A percentile compares a stretch with the other conserved stretches of the same genome.
Conservation (phyloP, 139 green algal species). For the Raphidocelis subcapitata region DNA sequence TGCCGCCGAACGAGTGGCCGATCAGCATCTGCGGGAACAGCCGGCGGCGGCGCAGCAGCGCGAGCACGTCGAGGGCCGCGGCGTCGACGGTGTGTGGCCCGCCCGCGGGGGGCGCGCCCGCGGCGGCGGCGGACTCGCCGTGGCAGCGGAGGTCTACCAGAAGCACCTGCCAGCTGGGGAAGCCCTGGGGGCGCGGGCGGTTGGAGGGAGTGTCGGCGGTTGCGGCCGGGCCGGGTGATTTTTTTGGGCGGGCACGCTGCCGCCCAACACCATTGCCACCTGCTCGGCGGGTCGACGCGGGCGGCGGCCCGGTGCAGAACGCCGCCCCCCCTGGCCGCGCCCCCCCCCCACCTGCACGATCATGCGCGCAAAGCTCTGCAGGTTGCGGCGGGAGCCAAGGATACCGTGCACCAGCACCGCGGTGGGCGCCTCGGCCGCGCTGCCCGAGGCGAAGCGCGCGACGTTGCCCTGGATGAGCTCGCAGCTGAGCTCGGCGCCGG, state of each 20-base stretch:
- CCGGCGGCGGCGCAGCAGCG: slow-evolving; percentile 69
- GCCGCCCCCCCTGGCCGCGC: too few species aligned
- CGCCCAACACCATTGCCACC: too few species aligned
- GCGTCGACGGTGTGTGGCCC: slow-evolving; percentile 62
- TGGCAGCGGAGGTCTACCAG: slow-evolving; percentile 93
- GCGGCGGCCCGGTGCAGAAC: too few species aligned
- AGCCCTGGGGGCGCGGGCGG: slow-evolving; percentile 42
- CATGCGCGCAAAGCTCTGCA: slow-evolving; percentile 73
- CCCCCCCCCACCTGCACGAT: slow-evolving; percentile 60
- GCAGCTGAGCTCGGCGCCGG: too few species aligned
- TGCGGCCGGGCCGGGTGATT: slow-evolving; percentile 14
- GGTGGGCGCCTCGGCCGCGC: slow-evolving; percentile 58
- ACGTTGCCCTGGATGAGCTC: slow-evolving; percentile 22
- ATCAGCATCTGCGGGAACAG: slow-evolving; percentile 89
- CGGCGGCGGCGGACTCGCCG: slow-evolving; percentile 67
- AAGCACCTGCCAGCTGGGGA: slow-evolving; percentile 87
- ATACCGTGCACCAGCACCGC: slow-evolving; percentile 95
- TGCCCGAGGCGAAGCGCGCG: slow-evolving; percentile 12
- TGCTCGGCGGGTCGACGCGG: too few species aligned
- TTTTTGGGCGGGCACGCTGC: too few species aligned
- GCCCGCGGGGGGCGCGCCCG: neutral
- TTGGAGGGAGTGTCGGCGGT: neutral
- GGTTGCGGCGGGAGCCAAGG: slow-evolving; percentile 84
- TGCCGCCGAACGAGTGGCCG: slow-evolving; percentile 92
- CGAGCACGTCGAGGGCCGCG: slow-evolving; percentile 72